phyloP scores from a whole-genome alignment of 169 alveolate species.

The Amoebophrya sp. region DNA sequence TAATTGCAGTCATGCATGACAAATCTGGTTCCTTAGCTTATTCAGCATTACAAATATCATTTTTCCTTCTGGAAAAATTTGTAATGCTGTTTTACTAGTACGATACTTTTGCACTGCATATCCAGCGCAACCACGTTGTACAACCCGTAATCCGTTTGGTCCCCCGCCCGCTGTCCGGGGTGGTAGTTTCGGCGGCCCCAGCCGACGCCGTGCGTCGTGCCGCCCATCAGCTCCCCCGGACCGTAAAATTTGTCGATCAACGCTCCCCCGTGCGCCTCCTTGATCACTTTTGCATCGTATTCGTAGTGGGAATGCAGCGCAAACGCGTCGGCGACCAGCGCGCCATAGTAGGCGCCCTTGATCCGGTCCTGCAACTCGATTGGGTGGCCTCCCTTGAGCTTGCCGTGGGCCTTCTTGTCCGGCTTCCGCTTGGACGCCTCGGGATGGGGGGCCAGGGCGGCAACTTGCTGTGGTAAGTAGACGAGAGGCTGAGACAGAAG shows the following conservation, averaged over 20 bases:
- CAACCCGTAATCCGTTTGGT: conserved; percentile 45
- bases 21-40: too few relatives aligned
- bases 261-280: conserved; percentile 12
- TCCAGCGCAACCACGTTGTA: conserved; percentile 10
- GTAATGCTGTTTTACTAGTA: too few relatives aligned
- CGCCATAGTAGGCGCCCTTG: conserved; percentile 39
- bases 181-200: conserved; percentile 49
- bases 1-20: too few relatives aligned
- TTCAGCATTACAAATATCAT: too few relatives aligned
- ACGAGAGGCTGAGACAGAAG: too few relatives aligned
- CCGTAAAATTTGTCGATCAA: neutral
- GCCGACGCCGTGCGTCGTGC: conserved; percentile 48
- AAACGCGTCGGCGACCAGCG: conserved; percentile 41
- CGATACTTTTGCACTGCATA: too few relatives aligned
- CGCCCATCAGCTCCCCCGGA: conserved; percentile 41
- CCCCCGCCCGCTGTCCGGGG: conserved; percentile 46
- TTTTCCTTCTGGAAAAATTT: too few relatives aligned
- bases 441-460: too few relatives aligned
- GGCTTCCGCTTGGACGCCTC: too few relatives aligned
- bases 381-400: too few relatives aligned
- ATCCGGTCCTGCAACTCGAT: neutral
- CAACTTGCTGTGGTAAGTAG: too few relatives aligned
- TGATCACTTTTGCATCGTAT: conserved; percentile 41
- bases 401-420: too few relatives aligned
- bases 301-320: conserved; percentile 38